Percentiles rank a stretch among this genome's conserved stretches.
Conservation (phyloP, 2,329 filamentous ascomycete genomes). For the Venturia carpophila region DNA sequence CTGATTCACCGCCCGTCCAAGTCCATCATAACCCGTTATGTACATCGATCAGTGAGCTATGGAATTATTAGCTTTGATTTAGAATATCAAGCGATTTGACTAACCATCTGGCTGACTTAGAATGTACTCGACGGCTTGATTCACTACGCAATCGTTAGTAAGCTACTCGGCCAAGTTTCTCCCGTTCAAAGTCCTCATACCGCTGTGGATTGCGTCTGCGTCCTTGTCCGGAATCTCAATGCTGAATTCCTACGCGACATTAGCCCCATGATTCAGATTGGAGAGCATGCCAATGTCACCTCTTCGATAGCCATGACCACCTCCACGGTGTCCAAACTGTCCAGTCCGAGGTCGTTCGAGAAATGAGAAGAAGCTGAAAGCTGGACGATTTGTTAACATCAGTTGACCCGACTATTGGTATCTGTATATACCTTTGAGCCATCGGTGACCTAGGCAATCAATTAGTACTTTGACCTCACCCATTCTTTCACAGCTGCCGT, state of each 20-base stretch:
- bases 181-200: constrained; percentile 49
- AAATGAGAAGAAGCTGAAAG: constrained; percentile 83
- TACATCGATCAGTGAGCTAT: constrained; percentile 16
- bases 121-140: constrained; percentile 94
- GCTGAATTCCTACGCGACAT: constrained; percentile 59
- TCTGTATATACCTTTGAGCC: constrained; percentile 44
- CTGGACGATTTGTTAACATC: constrained; percentile 41
- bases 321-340: constrained; percentile 97
- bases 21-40: not conserved
- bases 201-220: constrained; percentile 85
- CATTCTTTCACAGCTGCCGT: constrained; percentile 26
- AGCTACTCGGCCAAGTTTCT: constrained; percentile 12
- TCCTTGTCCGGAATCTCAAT: constrained; percentile 99
- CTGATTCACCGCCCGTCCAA: not conserved
- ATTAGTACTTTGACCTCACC: constrained; percentile 3
- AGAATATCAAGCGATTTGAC: constrained; percentile 30
- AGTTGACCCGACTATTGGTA: constrained; percentile 8
- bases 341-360: constrained; percentile 90
- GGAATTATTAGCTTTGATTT: not conserved
- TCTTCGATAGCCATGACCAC: constrained; percentile 99
- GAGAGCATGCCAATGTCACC: constrained; percentile 55
- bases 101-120: constrained; percentile 83
- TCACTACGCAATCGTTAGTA: constrained; percentile 52
- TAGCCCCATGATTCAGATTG: constrained; percentile 19
- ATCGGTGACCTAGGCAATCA: constrained; percentile 50